Conservation (phyloP, 176 grass and related monocot genomes). For the Microstegium vimineum region DNA sequence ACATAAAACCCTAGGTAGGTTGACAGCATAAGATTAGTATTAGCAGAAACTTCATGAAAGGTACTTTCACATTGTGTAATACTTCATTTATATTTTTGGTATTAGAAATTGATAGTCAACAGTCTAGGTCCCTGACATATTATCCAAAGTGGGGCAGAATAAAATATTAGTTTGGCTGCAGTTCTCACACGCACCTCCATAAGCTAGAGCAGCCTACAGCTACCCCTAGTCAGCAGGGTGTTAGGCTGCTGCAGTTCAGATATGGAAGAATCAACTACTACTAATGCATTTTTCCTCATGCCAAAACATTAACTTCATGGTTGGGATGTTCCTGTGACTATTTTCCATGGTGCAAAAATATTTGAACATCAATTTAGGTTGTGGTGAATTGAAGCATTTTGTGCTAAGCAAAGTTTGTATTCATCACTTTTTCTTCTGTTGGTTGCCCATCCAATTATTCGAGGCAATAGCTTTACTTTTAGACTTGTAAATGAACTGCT, state of each 20-base stretch:
- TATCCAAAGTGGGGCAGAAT: neutral
- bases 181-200: neutral
- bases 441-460: conserved; percentile 20
- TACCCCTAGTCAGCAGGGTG: neutral
- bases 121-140: neutral
- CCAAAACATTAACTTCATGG: neutral
- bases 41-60: neutral
- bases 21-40: neutral
- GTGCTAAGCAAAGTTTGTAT: neutral
- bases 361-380: neutral
- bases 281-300: neutral
- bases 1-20: neutral
- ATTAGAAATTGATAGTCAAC: neutral
- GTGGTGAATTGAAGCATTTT: neutral
- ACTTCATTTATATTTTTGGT: neutral
- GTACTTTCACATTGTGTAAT: neutral
- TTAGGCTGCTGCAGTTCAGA: neutral
- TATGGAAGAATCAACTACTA: neutral
- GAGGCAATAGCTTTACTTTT: conserved; percentile 50
- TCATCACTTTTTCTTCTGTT: conserved; percentile 11
- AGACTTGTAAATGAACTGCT: conserved; percentile 27
- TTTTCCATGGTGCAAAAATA: neutral
- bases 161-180: neutral
- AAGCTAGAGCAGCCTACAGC: neutral
- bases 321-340: neutral